A percentile compares a stretch with the other conserved stretches of the same genome.
Conservation (phyloP, 768 basidiomycete genomes). For the Leccinum arenicola region DNA sequence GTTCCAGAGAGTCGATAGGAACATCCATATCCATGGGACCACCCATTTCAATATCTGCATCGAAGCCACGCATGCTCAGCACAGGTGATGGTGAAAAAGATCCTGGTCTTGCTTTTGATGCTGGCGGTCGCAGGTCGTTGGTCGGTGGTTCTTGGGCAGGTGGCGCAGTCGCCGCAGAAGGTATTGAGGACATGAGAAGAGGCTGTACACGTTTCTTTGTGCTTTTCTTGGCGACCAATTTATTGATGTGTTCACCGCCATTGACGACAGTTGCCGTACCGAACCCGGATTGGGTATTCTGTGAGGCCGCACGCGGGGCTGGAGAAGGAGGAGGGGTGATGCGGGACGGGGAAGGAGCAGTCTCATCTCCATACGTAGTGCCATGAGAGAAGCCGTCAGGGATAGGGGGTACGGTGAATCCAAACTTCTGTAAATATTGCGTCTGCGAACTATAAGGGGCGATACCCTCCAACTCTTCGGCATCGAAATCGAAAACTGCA, state of each 20-base stretch:
- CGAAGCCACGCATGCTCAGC: slow-evolving; percentile 50
- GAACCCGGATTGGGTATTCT: slow-evolving; percentile 41
- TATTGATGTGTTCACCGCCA: slow-evolving; percentile 62
- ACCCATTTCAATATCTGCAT: slow-evolving; percentile 40
- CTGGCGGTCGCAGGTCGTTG: slow-evolving; percentile 17
- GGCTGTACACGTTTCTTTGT: slow-evolving; percentile 67
- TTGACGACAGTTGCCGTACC: slow-evolving; percentile 35
- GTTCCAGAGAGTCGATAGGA: slow-evolving; percentile 53
- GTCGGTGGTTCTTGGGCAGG: slow-evolving; percentile 12
- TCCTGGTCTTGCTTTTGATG: slow-evolving; percentile 24
- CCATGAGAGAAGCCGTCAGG: slow-evolving; percentile 71
- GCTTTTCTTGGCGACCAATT: slow-evolving; percentile 71
- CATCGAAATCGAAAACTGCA: slow-evolving; percentile 81
- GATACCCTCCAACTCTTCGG: slow-evolving; percentile 78
- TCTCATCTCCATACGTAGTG: slow-evolving; percentile 18
- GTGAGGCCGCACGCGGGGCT: slow-evolving; percentile 28
- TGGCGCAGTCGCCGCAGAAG: slow-evolving; percentile 32
- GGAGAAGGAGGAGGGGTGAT: slow-evolving; percentile 54
- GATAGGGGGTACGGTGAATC: slow-evolving; percentile 63
- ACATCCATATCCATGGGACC: slow-evolving; percentile 51
- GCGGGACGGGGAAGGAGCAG: slow-evolving; percentile 24
- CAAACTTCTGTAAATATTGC: slow-evolving; percentile 80
- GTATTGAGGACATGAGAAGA: slow-evolving; percentile 36
- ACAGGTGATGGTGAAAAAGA: slow-evolving; percentile 43
- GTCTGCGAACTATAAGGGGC: slow-evolving; percentile 70